A percentile compares a stretch with the other conserved stretches of the same genome.
These are phyloP conservation scores for Artemisia princeps DNA, from an alignment of 140 eudicot species.

Conservation along the genomic window DNA sequence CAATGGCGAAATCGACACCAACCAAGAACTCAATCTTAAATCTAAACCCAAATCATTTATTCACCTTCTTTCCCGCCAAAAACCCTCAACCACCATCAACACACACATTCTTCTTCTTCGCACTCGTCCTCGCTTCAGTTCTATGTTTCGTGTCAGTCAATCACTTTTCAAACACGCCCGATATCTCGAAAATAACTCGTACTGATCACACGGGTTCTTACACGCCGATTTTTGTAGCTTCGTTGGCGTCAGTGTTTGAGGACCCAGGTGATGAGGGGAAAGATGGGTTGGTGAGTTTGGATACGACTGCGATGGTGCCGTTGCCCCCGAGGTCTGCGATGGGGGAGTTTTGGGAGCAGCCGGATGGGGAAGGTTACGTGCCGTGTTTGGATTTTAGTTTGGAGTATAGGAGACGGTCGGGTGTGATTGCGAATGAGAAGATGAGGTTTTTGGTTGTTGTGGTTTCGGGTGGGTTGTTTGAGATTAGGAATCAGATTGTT, in stretches of 20 bases:
- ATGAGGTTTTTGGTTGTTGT: slow-evolving; percentile 61
- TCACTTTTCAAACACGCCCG: slow-evolving; percentile 15
- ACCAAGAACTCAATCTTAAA: slow-evolving; percentile 35
- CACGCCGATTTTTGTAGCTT: slow-evolving; percentile 37
- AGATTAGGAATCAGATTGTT: slow-evolving; percentile 61
- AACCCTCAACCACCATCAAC: slow-evolving; percentile 17
- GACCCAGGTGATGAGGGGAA: slow-evolving; percentile 16
- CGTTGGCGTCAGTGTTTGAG: slow-evolving; percentile 33
- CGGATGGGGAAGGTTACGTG: slow-evolving; percentile 46
- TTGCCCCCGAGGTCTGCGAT: slow-evolving; percentile 41
- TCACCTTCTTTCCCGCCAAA: slow-evolving; percentile 35
- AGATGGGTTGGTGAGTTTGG: slow-evolving; percentile 27
- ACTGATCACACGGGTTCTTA: background rate
- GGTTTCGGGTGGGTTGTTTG: slow-evolving; percentile 59
- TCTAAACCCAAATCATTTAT: slow-evolving; percentile 34
- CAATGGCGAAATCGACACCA: slow-evolving; percentile 44
- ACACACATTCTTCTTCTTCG: slow-evolving; percentile 32
- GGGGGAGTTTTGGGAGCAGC: slow-evolving; percentile 60
- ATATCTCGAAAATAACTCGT: too few relatives aligned
- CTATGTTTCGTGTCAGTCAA: slow-evolving; percentile 29
- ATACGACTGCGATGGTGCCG: slow-evolving; percentile 45
- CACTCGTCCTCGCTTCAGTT: slow-evolving; percentile 26
- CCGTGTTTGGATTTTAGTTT: slow-evolving; percentile 57
- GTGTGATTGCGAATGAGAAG: slow-evolving; percentile 42
- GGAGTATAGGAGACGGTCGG: slow-evolving; percentile 49